Base-by-base conservation (phyloP, 1,139 yeast genomes). In the Starmera stellimalicola region DNA sequence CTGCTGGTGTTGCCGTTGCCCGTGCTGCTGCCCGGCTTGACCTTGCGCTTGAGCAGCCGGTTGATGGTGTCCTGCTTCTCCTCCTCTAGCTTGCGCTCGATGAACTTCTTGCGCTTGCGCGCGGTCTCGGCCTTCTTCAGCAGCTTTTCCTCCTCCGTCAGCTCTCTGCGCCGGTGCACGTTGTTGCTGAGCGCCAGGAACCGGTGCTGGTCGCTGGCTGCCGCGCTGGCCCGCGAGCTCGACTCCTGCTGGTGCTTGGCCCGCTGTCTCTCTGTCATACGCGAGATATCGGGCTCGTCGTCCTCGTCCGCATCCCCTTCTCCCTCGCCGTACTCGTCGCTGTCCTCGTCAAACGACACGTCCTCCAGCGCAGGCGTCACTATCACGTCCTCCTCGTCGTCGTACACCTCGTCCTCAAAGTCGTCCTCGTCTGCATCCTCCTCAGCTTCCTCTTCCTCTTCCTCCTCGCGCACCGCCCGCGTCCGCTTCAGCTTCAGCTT, bases 21-120 rank as follows among this genome's bases (percentile, higher is more conserved):
- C 12, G 11, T n/a, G 25, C 25, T 6, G 25, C 25, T 22, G 63
- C 68, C 43, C 80, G 61, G 23, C 68, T 70, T 27, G 95, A 95
- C n/a, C 41, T 95, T 68, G 55, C 91, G 77, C 57, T 84, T 81
- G 43, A 91, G 64, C 39, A 91, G 62, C 52, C 83, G 84, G 55
- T 87, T 88, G 43, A 91, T 66, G 0, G 96, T 88, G 44, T 87
- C 96, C 48, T 79, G 73, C 55, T 91, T 91, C 55, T 91, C 98
- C 55, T 85, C 96, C 51, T 87, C 97, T 27, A 84, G 62, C 42
- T 81, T 75, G 58, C 81, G 79, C 48, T 79, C 88, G 44, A 81
- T 79, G 50, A 87, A 70, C 51, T 91, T 91, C 54, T 82, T 82
- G 43, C 98, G 70, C 54, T 88, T 74, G 46, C 98, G 71, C 0